phyloP scores from a whole-genome alignment of 345 rosid species.

The Rhodomyrtus tomentosa region DNA sequence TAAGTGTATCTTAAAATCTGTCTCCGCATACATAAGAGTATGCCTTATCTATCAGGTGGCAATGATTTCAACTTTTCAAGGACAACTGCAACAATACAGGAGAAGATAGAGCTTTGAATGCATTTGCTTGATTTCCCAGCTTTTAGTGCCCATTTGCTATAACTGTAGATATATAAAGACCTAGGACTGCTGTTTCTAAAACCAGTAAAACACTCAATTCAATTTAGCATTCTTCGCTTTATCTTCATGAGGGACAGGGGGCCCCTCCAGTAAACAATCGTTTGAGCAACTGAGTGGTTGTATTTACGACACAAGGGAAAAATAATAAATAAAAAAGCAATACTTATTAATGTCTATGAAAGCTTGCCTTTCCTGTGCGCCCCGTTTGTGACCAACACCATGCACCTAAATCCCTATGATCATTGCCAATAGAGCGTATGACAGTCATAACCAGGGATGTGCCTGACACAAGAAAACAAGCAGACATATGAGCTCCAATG shows the following conservation, averaged over 20 bases:
- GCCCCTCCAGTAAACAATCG: not conserved
- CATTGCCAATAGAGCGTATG: slow-evolving; percentile 74
- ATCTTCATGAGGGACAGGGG: not conserved
- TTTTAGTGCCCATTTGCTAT: not conserved
- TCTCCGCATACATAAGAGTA: not conserved
- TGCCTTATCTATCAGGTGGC: not conserved
- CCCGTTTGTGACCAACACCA: slow-evolving; percentile 89
- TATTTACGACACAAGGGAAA: not conserved
- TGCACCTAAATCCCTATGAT: slow-evolving; percentile 55
- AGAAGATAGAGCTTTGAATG: not conserved
- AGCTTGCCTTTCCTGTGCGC: slow-evolving; percentile 65
- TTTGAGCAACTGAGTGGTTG: not conserved
- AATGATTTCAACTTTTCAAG: not conserved
- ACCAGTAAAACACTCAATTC: not conserved
- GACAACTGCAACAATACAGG: not conserved
- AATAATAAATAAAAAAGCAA: not conserved
- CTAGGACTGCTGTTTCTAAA: not conserved
- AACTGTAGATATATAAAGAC: not conserved
- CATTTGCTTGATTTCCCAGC: not conserved
- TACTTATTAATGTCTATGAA: not conserved
- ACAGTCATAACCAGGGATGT: slow-evolving; percentile 76
- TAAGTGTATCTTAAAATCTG: not conserved
- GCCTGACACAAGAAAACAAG: slow-evolving; percentile 31
- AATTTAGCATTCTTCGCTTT: not conserved
- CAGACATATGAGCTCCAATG: not conserved